Evolutionary conservation across 192 early-diverging fungal genomes (phyloP).

Genomic region (Phlyctochytrium planicorne): DNA sequence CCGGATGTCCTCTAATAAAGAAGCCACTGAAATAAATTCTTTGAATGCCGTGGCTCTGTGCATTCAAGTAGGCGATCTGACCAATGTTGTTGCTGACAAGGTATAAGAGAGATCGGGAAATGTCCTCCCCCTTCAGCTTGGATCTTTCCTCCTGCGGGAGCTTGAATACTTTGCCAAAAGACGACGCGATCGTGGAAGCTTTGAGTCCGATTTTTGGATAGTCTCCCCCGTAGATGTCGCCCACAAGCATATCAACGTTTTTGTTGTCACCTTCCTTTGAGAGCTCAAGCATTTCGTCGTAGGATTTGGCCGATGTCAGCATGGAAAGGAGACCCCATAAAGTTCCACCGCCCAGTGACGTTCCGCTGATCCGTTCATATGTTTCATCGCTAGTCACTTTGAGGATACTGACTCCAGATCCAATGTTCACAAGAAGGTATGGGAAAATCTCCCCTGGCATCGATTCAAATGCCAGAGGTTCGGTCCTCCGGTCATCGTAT

Average conservation of each 20-base stretch:
- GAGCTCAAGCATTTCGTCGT: slow-evolving; percentile 79
- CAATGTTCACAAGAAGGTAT: slow-evolving; percentile 96
- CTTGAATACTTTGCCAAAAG: slow-evolving; percentile 96
- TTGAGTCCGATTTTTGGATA: slow-evolving; percentile 94
- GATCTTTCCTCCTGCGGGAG: slow-evolving; percentile 63
- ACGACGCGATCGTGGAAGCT: slow-evolving; percentile 88
- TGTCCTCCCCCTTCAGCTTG: slow-evolving; percentile 74
- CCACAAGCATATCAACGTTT: slow-evolving; percentile 77
- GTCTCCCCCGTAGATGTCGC: slow-evolving; percentile 82
- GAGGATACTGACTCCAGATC: slow-evolving; percentile 93
- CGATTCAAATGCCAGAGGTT: slow-evolving; percentile 63
- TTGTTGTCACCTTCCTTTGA: slow-evolving; percentile 89
- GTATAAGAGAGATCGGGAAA: slow-evolving; percentile 86
- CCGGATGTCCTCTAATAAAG: slow-evolving; percentile 94
- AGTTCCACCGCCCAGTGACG: slow-evolving; percentile 86
- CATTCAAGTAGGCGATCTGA: slow-evolving; percentile 97
- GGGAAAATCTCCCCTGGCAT: slow-evolving; percentile 71
- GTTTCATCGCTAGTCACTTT: slow-evolving; percentile 87
- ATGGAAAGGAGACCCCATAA: slow-evolving; percentile 90
- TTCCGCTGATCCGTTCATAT: slow-evolving; percentile 84
- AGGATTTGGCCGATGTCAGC: slow-evolving; percentile 83
- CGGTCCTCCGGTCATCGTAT: slow-evolving; percentile 70
- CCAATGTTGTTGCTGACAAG: slow-evolving; percentile 99
- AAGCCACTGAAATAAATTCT: slow-evolving; percentile 96
- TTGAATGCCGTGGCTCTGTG: slow-evolving; percentile 83